Base-by-base conservation (phyloP, 805 yeast genomes). In the Candida glaebosa region DNA sequence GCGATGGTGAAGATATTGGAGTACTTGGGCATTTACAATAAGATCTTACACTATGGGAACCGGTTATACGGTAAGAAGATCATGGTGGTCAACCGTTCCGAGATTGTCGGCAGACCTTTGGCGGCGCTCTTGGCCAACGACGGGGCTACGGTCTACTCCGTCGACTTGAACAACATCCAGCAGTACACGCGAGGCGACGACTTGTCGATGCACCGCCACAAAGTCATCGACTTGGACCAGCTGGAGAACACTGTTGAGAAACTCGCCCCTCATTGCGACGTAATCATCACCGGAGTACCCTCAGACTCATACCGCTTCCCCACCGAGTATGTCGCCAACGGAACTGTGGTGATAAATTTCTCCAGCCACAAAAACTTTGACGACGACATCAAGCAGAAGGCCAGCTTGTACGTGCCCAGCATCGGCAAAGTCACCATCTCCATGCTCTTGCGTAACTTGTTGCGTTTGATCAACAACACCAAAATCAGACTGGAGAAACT, bases 121-220 rank as follows among this genome's bases (percentile, higher is more conserved):
- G 98, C 98, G 25, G 98, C 99, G 0, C 65, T 93, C 28, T 70
- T 93, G 48, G 98, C 99, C 15, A 93, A 93, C 57, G 99, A 93
- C 58, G 99, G 99, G 47, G 99, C 99, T 17, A 84, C 83, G 1
- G 98, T 93, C 2, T 93, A 85, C 61, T 90, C 98, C 1, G 91
- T 82, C 2, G 98, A 93, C 58, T 67, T 93, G 38, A 81, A 84
- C 54, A 86, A 88, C 52, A 81, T 89, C 48, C 98, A 93, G 63
- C 81, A 81, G 60, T 93, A 87, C 65, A 91, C 96, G 16, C 78
- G 99, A 55, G 99, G 99, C 26, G 95, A 87, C 53, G 95, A 95
- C 31, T 71, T 93, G 53, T 79, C 78, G 57, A 78, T 84, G 53
- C 79, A 75, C 42, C 82, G 90, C 57, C 99, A 93, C 61, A 84